Evolutionary conservation across 139 green algal species (phyloP), one percentile per base, ranked within the genome.

Genomic region (Chlorella vulgaris): DNA sequence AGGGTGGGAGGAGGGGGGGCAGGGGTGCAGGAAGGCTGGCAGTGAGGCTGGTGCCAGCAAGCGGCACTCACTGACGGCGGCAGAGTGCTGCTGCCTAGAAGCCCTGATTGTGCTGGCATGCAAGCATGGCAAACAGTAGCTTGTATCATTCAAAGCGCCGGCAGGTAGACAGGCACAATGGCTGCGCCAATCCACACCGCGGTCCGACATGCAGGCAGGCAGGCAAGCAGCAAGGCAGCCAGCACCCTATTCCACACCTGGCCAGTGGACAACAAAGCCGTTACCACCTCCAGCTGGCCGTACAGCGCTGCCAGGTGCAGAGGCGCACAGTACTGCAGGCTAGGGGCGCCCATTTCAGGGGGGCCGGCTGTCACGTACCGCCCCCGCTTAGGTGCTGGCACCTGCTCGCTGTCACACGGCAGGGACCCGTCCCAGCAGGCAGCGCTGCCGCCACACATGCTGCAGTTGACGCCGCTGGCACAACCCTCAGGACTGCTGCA

Each of bases 321-420:
- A 4, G 85, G 50, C 0, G 85, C 88, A 35, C 87, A 91, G 77
- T 83, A 83, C 77, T 83, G 77, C 35, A 83, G 66, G 77, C 47
- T 77, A 35, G 65, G 77, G 0, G 65, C 26, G 2, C 33, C 28
- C 1, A 76, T 7, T 26, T 33, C 39, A 24, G 77, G 66, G 7
- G 66, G 35, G 35, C 38, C 50, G 8, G n/a, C 65, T 7, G 77
- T 69, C 26, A 76, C 47, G 31, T 76, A 74, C 38, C 77, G 77
- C 26, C 77, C 50, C 0, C 77, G 77, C 77, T 83, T 83, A 35
- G 77, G 42, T 10, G 77, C 42, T 33, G 76, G 76, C 36, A 53
- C 73, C 1, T 24, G 22, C 18, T 35, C 18, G 19, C 73, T 62
- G n/a, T 1, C 1, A 28, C 43, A 7, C 42, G 26, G 43, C 42